Evolutionary conservation across 495 filamentous ascomycete genomes (phyloP).

Genomic region (Elasticomyces elasticus): DNA sequence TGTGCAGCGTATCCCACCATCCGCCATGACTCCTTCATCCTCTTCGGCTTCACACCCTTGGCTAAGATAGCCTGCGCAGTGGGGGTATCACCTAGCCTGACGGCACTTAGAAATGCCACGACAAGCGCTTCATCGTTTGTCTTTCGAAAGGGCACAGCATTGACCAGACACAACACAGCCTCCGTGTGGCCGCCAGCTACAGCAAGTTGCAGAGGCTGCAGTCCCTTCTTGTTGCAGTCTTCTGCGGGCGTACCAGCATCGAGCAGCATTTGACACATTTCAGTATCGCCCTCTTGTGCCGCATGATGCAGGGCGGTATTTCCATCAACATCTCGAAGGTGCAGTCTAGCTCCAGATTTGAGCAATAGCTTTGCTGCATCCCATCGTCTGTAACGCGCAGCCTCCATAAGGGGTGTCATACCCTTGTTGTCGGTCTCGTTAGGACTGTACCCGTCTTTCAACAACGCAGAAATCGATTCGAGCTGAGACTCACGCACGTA

Average conservation of each 20-base stretch:
- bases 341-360: slow-evolving; percentile 3
- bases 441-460: slow-evolving; percentile 1
- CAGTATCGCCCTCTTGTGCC: slow-evolving; percentile 8
- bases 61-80: slow-evolving; percentile 15
- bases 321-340: slow-evolving; percentile 10
- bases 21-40: slow-evolving; percentile 18
- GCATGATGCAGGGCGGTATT: slow-evolving; percentile 11
- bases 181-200: slow-evolving; percentile 13
- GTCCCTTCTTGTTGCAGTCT: slow-evolving; percentile 12
- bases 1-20: slow-evolving; percentile 8
- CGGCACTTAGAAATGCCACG: slow-evolving; percentile 7
- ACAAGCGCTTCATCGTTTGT: slow-evolving; percentile 5
- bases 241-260: slow-evolving; percentile 6
- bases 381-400: slow-evolving; percentile 6
- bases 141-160: background rate
- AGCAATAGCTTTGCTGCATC: slow-evolving; percentile 3
- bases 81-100: slow-evolving; percentile 8
- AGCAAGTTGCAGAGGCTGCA: slow-evolving; percentile 15
- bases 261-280: slow-evolving; percentile 15
- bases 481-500: slow-evolving; percentile 5
- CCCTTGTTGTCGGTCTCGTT: slow-evolving; percentile 10
- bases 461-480: background rate
- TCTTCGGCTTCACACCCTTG: slow-evolving; percentile 16
- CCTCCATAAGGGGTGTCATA: slow-evolving; percentile 12
- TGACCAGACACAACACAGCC: slow-evolving; percentile 12